These are phyloP conservation scores for Crucihimalaya himalaica DNA, from an alignment of 345 rosid species.

Conservation along the genomic window DNA sequence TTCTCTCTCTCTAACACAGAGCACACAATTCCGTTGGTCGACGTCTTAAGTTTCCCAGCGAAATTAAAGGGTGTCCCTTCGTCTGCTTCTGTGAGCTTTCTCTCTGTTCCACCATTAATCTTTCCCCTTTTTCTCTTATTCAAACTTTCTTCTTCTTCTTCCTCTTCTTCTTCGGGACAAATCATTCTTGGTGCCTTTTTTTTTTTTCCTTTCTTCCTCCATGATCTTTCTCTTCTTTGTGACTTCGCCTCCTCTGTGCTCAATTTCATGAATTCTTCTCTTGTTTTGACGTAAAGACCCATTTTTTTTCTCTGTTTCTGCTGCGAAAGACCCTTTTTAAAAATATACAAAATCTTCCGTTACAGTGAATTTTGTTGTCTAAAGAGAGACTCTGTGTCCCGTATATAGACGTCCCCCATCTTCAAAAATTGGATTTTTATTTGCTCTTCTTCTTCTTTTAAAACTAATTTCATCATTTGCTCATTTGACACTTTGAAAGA, in stretches of 20 bases:
- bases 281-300: slow-evolving; percentile 14
- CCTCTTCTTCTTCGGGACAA: slow-evolving; percentile 28
- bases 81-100: slow-evolving; percentile 37
- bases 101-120: slow-evolving; percentile 45
- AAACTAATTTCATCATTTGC: slow-evolving; percentile 6
- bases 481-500: slow-evolving; percentile 1
- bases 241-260: slow-evolving; percentile 35
- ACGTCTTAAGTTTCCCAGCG: slow-evolving; percentile 30
- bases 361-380: slow-evolving; percentile 32
- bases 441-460: not conserved
- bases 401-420: not conserved
- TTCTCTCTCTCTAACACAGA: slow-evolving; percentile 18
- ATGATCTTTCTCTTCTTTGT: slow-evolving; percentile 40
- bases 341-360: not conserved
- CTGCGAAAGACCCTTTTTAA: not conserved
- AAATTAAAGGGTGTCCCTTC: slow-evolving; percentile 38
- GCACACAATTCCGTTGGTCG: slow-evolving; percentile 43
- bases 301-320: not conserved
- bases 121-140: slow-evolving; percentile 32
- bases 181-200: not conserved
- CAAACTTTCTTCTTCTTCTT: slow-evolving; percentile 26
- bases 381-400: slow-evolving; percentile 31
- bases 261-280: slow-evolving; percentile 30
- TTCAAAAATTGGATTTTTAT: slow-evolving; percentile 7
- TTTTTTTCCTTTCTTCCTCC: slow-evolving; percentile 12